A percentile compares a stretch with the other conserved stretches of the same genome.
Evolutionary conservation across 2,329 filamentous ascomycete species (phyloP).

Genomic region (Knufia fluminis): DNA sequence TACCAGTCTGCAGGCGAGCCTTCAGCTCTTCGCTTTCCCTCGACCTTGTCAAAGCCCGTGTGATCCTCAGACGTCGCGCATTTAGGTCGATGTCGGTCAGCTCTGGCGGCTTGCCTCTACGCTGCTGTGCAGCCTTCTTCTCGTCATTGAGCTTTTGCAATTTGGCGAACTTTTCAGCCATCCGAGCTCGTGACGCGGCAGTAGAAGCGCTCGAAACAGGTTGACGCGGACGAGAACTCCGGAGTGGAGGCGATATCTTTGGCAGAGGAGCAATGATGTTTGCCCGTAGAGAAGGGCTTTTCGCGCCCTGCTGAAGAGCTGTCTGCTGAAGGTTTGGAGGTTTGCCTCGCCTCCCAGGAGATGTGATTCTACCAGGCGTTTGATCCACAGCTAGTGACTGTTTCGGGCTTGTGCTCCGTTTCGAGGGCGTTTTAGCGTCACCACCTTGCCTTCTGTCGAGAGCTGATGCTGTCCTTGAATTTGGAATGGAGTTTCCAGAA

Average conservation of each 20-base stretch:
- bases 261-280: constrained; percentile 62
- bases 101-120: constrained; percentile 44
- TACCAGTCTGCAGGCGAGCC: background rate
- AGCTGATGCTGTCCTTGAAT: constrained; percentile 28
- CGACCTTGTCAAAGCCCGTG: constrained; percentile 67
- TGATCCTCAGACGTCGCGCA: constrained; percentile 69
- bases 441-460: constrained; percentile 26
- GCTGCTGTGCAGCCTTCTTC: constrained; percentile 26
- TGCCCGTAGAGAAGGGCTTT: constrained; percentile 56
- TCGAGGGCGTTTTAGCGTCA: constrained; percentile 31
- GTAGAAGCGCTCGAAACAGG: constrained; percentile 67
- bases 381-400: constrained; percentile 22
- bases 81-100: constrained; percentile 76
- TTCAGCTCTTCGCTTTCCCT: constrained; percentile 20
- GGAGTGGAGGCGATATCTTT: constrained; percentile 66
- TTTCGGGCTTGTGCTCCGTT: constrained; percentile 34
- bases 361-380: constrained; percentile 5
- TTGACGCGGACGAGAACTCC: constrained; percentile 73
- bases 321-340: background rate
- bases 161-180: constrained; percentile 47
- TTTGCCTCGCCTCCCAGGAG: constrained; percentile 4
- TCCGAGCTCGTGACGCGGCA: constrained; percentile 58
- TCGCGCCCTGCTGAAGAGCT: constrained; percentile 30
- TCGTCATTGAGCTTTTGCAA: constrained; percentile 31
- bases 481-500: constrained; percentile 31